phyloP scores from a whole-genome alignment of 2,329 filamentous ascomycete species.

The Hypoxylon sp. region DNA sequence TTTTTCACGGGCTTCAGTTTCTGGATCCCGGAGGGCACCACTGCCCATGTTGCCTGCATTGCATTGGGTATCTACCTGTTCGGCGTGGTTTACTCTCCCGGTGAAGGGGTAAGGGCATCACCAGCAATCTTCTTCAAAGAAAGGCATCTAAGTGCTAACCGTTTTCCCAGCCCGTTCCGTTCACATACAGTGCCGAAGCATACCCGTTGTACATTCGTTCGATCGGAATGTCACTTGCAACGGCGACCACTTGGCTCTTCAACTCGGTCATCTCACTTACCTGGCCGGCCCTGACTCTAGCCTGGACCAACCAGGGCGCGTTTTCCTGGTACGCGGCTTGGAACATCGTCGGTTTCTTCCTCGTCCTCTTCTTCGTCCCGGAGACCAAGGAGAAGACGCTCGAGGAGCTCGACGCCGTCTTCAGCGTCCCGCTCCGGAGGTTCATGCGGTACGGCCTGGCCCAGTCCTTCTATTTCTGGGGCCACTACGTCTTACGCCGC shows the following conservation, averaged over 20 bases:
- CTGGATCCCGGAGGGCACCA: slow-evolving; percentile 55
- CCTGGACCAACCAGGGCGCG: slow-evolving; percentile 61
- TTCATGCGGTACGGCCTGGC: slow-evolving; percentile 54
- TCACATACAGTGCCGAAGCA: slow-evolving; percentile 75
- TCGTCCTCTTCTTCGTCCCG: slow-evolving; percentile 57
- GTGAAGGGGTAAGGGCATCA: slow-evolving; percentile 64
- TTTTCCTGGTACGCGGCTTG: slow-evolving; percentile 64
- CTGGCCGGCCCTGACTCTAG: slow-evolving; percentile 60
- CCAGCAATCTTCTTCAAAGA: neutral
- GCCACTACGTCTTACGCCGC: slow-evolving; percentile 50
- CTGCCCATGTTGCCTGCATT: slow-evolving; percentile 59
- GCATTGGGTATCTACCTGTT: slow-evolving; percentile 64
- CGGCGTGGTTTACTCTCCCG: slow-evolving; percentile 66
- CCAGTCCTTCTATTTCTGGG: slow-evolving; percentile 52
- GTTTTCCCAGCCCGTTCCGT: slow-evolving; percentile 63
- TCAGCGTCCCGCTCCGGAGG: slow-evolving; percentile 50
- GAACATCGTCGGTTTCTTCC: slow-evolving; percentile 62
- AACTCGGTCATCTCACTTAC: slow-evolving; percentile 57
- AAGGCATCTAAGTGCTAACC: slow-evolving; percentile 6
- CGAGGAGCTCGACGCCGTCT: slow-evolving; percentile 59
- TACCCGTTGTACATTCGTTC: slow-evolving; percentile 74
- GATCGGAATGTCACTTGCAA: slow-evolving; percentile 71
- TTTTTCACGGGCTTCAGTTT: slow-evolving; percentile 63
- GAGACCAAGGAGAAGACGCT: slow-evolving; percentile 61
- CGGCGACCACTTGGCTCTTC: slow-evolving; percentile 63